Percentiles rank a stretch among this genome's conserved stretches.
Evolutionary conservation across 331 rosid species (phyloP).

Genomic region (Ulmus americana): DNA sequence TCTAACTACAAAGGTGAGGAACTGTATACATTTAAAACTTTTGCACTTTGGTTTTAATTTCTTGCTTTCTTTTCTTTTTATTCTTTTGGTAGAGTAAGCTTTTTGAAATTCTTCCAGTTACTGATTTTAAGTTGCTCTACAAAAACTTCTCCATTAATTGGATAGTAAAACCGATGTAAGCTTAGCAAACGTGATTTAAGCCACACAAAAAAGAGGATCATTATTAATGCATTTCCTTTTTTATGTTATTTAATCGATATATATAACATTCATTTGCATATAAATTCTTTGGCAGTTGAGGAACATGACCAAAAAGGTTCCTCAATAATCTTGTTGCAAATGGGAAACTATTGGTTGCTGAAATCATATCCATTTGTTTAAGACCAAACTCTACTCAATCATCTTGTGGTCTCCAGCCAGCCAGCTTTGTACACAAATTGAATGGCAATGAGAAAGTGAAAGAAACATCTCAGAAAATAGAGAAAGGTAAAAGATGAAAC

Average conservation of each 20-base stretch:
- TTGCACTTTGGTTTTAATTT: no score
- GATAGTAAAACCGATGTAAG: no score
- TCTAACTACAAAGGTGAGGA: conserved; percentile 36
- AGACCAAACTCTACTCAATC: background rate
- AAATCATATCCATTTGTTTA: background rate
- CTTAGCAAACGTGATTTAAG: background rate
- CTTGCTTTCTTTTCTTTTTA: no score
- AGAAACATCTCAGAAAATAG: background rate
- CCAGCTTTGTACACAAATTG: background rate
- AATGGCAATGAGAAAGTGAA: background rate
- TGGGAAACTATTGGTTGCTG: no score
- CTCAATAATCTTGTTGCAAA: background rate
- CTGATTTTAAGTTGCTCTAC: no score
- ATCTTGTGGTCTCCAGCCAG: background rate
- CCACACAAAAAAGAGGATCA: background rate
- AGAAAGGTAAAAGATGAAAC: background rate
- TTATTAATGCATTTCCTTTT: background rate
- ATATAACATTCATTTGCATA: background rate
- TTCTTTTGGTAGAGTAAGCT: no score
- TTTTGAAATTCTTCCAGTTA: no score
- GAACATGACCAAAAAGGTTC: background rate
- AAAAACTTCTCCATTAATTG: no score
- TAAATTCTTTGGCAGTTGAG: background rate
- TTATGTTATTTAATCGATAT: background rate
- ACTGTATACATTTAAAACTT: no score